phyloP scores from a whole-genome alignment of 1,139 yeast species.

The Protomyces arabidopsidicola region DNA sequence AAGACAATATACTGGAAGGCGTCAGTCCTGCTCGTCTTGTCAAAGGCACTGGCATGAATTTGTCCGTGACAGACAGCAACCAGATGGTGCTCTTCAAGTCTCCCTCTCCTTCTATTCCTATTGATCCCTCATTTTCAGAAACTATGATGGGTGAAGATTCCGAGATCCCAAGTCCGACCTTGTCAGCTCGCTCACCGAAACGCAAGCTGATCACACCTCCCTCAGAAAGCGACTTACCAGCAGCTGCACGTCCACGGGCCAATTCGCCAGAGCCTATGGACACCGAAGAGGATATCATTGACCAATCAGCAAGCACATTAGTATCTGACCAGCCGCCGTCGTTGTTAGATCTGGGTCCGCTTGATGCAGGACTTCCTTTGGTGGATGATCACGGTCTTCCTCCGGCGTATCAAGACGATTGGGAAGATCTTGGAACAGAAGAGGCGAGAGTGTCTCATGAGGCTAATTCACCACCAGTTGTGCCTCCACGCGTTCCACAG shows the following conservation, averaged over 20 bases:
- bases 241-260: background rate
- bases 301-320: background rate
- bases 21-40: slow-evolving; percentile 8
- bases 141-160: background rate
- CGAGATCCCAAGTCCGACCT: background rate
- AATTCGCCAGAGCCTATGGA: background rate
- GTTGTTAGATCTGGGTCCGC: background rate
- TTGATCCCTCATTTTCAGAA: background rate
- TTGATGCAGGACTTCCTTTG: background rate
- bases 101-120: background rate
- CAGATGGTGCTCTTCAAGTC: background rate
- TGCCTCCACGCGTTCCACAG: slow-evolving; percentile 4
- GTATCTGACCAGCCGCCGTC: background rate
- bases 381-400: background rate
- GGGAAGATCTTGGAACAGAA: background rate
- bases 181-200: background rate
- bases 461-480: slow-evolving; percentile 2
- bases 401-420: background rate
- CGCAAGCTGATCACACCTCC: background rate
- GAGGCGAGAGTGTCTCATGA: background rate
- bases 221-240: background rate
- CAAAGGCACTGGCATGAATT: background rate
- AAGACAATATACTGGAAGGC: slow-evolving; percentile 30
- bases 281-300: background rate
- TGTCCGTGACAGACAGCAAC: background rate